phyloP scores from a whole-genome alignment of 805 yeast species.

The Kuraishia molischiana region DNA sequence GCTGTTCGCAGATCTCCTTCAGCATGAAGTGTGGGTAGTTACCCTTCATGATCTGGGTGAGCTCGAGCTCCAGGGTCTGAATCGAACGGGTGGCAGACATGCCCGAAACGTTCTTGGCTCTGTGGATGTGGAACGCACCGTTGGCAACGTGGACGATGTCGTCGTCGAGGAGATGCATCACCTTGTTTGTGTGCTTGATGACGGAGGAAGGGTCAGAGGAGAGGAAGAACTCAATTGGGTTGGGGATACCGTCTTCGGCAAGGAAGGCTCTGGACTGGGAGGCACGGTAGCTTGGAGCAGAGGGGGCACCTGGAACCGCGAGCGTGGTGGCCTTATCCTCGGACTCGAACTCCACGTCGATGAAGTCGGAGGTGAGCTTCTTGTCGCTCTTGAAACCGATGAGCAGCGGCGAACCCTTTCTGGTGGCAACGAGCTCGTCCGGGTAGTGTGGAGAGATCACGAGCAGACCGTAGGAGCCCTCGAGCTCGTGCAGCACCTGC shows the following conservation, averaged over 20 bases:
- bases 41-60: constrained; percentile 98
- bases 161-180: constrained; percentile 91
- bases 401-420: constrained; percentile 95
- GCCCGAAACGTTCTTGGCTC: constrained; percentile 81
- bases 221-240: constrained; percentile 90
- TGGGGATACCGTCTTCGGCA: constrained; percentile 86
- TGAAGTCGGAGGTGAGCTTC: constrained; percentile 94
- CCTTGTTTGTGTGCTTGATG: constrained; percentile 94
- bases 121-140: constrained; percentile 97
- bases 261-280: constrained; percentile 95
- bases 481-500: constrained; percentile 84
- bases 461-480: constrained; percentile 95
- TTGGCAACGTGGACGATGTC: constrained; percentile 97
- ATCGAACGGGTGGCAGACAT: constrained; percentile 93
- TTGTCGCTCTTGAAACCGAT: constrained; percentile 96
- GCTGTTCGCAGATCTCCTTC: constrained; percentile 97
- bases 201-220: constrained; percentile 98
- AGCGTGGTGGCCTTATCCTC: constrained; percentile 21
- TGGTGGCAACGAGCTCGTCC: constrained; percentile 90
- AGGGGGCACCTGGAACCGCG: constrained; percentile 42
- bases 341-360: constrained; percentile 88
- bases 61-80: constrained; percentile 93
- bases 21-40: constrained; percentile 95
- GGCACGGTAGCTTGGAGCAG: constrained; percentile 58
- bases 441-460: constrained; percentile 91